phyloP scores from a whole-genome alignment of 257 asterid genomes.

The Hygrophila difformis region DNA sequence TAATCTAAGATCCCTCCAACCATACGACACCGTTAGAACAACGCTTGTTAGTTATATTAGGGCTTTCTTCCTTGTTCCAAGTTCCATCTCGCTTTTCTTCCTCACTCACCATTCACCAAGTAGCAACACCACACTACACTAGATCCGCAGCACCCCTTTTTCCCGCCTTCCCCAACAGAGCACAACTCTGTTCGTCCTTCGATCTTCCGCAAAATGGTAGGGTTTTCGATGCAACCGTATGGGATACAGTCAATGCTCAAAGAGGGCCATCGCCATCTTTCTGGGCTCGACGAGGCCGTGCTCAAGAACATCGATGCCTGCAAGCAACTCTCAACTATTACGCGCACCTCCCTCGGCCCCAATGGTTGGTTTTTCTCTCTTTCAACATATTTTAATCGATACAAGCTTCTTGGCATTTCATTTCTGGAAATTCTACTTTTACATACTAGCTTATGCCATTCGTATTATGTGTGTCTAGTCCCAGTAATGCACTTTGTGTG shows the following conservation, averaged over 20 bases:
- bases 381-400: neutral
- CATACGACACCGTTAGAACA: no score
- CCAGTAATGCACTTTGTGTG: neutral
- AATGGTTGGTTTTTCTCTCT: constrained; percentile 42
- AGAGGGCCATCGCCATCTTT: constrained; percentile 88
- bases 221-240: constrained; percentile 65
- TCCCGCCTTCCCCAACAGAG: no score
- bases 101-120: no score
- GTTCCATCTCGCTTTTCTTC: no score
- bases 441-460: no score
- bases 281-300: constrained; percentile 97
- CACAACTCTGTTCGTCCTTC: no score
- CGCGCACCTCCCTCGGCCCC: constrained; percentile 96
- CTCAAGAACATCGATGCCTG: constrained; percentile 94
- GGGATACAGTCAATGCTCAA: constrained; percentile 88
- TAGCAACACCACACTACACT: no score
- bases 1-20: no score
- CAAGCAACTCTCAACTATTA: constrained; percentile 88
- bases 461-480: no score
- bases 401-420: neutral
- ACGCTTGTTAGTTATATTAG: no score
- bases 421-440: neutral
- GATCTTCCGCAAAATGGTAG: constrained; percentile 73
- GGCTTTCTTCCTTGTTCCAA: no score
- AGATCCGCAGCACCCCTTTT: no score